A percentile compares a stretch with the other conserved stretches of the same genome.
Conservation (phyloP, 1,284 basidiomycete species). For the Fistulina hepatica region DNA sequence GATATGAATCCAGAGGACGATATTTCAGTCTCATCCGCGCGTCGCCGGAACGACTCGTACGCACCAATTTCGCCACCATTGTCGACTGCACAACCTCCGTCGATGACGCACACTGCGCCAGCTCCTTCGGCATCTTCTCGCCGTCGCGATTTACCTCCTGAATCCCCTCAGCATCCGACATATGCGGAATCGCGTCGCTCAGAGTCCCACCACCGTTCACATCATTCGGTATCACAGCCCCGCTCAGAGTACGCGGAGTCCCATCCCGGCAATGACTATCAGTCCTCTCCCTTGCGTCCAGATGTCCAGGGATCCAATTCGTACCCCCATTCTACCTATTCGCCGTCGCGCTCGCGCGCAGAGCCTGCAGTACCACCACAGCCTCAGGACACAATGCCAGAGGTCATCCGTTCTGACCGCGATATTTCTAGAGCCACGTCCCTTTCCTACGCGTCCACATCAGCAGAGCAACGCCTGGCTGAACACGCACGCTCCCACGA, state of each 20-base stretch:
- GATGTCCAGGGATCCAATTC: too few species aligned
- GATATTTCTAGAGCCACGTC: constrained; percentile 1
- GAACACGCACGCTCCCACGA: not conserved
- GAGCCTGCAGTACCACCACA: too few species aligned
- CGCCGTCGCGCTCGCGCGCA: too few species aligned
- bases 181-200: not conserved
- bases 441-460: constrained; percentile 3
- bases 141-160: not conserved
- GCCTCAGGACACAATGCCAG: too few species aligned
- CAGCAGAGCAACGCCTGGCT: constrained; percentile 1
- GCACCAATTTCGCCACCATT: constrained; percentile 10
- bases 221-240: too few species aligned
- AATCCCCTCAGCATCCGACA: not conserved
- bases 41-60: constrained; percentile 4
- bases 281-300: too few species aligned
- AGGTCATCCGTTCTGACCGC: not conserved
- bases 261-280: too few species aligned
- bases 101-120: not conserved
- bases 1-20: constrained; percentile 48
- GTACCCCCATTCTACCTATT: too few species aligned
- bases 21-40: constrained; percentile 17
- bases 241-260: too few species aligned
- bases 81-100: not conserved
- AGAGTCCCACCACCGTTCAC: not conserved
- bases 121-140: not conserved